These are phyloP conservation scores for Termitomyces sp. DNA, from an alignment of 768 basidiomycete genomes.

Conservation along the genomic window DNA sequence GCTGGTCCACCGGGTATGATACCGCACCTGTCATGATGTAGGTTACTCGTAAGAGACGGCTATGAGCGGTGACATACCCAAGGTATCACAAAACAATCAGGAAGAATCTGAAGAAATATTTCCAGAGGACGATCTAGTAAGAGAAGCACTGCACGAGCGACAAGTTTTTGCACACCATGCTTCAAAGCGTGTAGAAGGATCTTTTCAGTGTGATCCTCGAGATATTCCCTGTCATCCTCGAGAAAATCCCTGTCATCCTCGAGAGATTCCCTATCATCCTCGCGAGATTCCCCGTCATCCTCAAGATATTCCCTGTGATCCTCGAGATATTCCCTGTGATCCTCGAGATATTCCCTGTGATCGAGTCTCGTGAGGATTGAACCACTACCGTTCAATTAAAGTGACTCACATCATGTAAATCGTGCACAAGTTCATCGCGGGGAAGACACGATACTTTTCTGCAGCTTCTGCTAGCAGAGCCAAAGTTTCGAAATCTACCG, in stretches of 20 bases:
- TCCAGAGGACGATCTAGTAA: constrained; percentile 3
- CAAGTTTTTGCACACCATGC: not conserved
- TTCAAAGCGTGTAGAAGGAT: constrained; percentile 5
- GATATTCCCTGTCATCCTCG: not conserved
- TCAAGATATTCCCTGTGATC: too few relatives aligned
- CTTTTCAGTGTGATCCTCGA: not conserved
- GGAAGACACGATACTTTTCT: constrained; percentile 18
- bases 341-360: too few relatives aligned
- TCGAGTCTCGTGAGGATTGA: not conserved
- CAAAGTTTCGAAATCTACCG: constrained; percentile 2
- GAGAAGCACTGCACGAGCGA: not conserved
- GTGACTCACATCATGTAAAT: constrained; percentile 12
- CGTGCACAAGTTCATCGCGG: constrained; percentile 17
- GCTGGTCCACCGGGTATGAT: not conserved
- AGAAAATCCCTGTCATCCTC: too few relatives aligned
- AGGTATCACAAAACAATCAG: not conserved
- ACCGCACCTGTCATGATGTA: not conserved
- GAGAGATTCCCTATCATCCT: too few relatives aligned
- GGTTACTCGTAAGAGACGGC: not conserved
- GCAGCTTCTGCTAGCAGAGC: constrained; percentile 16
- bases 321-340: too few relatives aligned
- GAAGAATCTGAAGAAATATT: not conserved
- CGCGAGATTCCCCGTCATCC: too few relatives aligned
- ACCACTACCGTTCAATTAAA: not conserved
- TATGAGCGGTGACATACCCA: not conserved